These are phyloP conservation scores for Ustilago lituana DNA, from an alignment of 1,284 basidiomycete species.

Conservation along the genomic window DNA sequence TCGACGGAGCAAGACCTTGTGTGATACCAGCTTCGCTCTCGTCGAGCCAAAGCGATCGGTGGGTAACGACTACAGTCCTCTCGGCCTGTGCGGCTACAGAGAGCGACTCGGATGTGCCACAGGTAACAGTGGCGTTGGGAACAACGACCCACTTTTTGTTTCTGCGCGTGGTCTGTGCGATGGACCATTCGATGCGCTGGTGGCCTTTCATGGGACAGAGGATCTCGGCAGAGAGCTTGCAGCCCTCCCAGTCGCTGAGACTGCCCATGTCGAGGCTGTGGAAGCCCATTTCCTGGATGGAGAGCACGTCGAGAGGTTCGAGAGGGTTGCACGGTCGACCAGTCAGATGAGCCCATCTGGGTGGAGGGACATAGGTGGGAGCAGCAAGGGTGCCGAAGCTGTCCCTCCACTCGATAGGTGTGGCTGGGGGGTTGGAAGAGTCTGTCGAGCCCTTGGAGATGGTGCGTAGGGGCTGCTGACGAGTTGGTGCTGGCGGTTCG, in stretches of 20 bases:
- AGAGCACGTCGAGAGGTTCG: conserved; percentile 57
- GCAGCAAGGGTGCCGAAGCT: conserved; percentile 20
- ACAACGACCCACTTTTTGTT: conserved; percentile 59
- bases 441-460: conserved; percentile 23
- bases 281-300: conserved; percentile 60
- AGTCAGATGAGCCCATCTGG: conserved; percentile 34
- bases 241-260: conserved; percentile 58
- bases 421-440: conserved; percentile 25
- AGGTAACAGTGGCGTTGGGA: conserved; percentile 31
- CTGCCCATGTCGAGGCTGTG: conserved; percentile 60
- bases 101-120: conserved; percentile 7
- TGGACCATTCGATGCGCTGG: conserved; percentile 46
- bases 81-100: conserved; percentile 20
- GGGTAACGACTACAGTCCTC: conserved; percentile 53
- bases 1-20: background rate
- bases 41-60: conserved; percentile 38
- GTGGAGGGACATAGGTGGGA: background rate
- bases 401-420: conserved; percentile 39
- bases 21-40: conserved; percentile 2
- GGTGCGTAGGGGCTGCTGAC: conserved; percentile 16
- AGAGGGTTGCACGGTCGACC: conserved; percentile 40
- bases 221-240: conserved; percentile 46
- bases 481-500: background rate
- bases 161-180: conserved; percentile 44
- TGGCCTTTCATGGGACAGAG: conserved; percentile 37